Percentiles rank a stretch among this genome's conserved stretches.
Evolutionary conservation across 805 yeast species (phyloP).

Genomic region (Clavispora asparagi): DNA sequence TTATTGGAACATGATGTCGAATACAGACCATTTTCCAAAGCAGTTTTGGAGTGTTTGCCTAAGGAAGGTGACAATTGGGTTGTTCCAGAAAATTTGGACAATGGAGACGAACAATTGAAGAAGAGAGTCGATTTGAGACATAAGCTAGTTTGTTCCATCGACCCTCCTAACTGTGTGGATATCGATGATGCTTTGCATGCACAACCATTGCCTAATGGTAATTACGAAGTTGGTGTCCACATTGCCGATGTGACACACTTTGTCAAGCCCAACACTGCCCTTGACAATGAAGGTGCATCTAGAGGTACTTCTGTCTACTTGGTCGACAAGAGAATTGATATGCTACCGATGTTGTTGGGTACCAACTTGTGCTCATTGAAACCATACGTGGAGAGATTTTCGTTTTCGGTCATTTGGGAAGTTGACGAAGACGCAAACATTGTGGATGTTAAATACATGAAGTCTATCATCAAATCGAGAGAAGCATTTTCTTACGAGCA

Average conservation of each 20-base stretch:
- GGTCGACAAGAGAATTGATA: conserved; percentile 97
- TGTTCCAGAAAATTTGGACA: conserved; percentile 61
- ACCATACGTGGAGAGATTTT: conserved; percentile 93
- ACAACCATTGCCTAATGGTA: conserved; percentile 76
- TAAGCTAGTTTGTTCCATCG: conserved; percentile 87
- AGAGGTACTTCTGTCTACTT: conserved; percentile 96
- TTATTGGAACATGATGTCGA: conserved; percentile 94
- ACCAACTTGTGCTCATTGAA: conserved; percentile 93
- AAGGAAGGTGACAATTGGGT: conserved; percentile 90
- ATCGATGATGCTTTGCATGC: conserved; percentile 98
- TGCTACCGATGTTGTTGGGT: conserved; percentile 93
- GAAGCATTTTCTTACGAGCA: conserved; percentile 93
- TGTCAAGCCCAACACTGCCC: conserved; percentile 85
- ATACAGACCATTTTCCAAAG: conserved; percentile 89
- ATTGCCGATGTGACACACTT: conserved; percentile 98
- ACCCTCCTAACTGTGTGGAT: conserved; percentile 98
- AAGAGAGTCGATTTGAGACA: conserved; percentile 85
- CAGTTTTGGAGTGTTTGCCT: conserved; percentile 90
- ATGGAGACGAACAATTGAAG: conserved; percentile 48
- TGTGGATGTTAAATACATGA: conserved; percentile 70
- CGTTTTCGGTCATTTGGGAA: conserved; percentile 96
- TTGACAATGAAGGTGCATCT: conserved; percentile 93
- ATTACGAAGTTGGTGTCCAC: conserved; percentile 96
- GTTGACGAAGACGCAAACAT: conserved; percentile 82
- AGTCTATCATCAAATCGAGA: conserved; percentile 83